A percentile compares a stretch with the other conserved stretches of the same genome.
phyloP scores from a whole-genome alignment of 345 rosid genomes.

The Durio zibethinus region DNA sequence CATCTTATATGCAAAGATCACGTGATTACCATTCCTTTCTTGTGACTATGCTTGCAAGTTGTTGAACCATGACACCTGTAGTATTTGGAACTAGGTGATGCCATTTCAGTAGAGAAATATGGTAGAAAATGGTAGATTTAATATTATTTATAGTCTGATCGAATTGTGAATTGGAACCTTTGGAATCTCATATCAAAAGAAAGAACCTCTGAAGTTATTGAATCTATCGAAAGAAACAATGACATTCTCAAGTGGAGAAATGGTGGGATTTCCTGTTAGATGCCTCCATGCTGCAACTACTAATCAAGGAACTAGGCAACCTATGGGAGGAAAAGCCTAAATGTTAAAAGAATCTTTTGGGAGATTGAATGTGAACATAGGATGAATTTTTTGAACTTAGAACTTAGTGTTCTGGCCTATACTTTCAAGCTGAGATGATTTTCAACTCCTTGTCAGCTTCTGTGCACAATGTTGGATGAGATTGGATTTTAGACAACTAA shows the following conservation, averaged over 20 bases:
- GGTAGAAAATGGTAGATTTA: background rate
- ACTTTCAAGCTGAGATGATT: background rate
- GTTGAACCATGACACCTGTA: background rate
- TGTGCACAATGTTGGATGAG: background rate
- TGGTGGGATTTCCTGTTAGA: background rate
- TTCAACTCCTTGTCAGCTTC: background rate
- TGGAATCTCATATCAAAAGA: background rate
- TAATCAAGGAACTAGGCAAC: background rate
- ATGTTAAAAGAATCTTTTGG: background rate
- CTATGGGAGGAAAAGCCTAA: background rate
- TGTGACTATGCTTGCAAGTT: background rate
- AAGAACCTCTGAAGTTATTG: background rate
- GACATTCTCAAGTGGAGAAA: background rate
- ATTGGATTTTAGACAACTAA: background rate
- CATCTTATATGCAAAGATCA: background rate
- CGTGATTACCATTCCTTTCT: background rate
- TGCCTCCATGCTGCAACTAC: background rate
- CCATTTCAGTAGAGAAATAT: background rate
- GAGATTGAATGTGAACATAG: background rate
- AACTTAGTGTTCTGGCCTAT: background rate
- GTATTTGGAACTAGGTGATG: background rate
- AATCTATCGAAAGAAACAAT: background rate
- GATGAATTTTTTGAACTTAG: background rate
- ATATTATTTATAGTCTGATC: background rate
- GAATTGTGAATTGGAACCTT: background rate